These are phyloP conservation scores for Cladobotryum mycophilum DNA, from an alignment of 2,329 filamentous ascomycete genomes.

Conservation along the genomic window DNA sequence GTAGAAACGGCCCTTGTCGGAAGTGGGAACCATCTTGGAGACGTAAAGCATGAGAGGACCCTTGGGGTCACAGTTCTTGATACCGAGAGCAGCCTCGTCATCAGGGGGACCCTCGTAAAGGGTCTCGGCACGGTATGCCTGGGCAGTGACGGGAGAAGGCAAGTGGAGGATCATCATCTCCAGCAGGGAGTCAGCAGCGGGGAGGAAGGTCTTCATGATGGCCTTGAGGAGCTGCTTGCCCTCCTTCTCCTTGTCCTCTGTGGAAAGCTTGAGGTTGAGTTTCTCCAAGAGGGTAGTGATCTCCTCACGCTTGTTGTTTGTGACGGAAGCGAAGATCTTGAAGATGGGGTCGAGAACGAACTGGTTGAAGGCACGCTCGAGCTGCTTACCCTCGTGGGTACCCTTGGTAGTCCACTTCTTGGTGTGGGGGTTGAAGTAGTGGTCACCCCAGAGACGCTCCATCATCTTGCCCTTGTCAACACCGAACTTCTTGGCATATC, in stretches of 20 bases:
- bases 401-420: conserved; percentile 98
- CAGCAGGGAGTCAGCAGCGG: conserved; percentile 92
- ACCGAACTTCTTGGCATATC: conserved; percentile 99
- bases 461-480: conserved; percentile 99
- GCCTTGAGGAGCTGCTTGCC: conserved; percentile 98
- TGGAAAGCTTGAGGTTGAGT: conserved; percentile 85
- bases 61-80: conserved; percentile 97
- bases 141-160: conserved; percentile 89
- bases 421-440: conserved; percentile 99
- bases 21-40: conserved; percentile 99
- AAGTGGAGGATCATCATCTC: conserved; percentile 99
- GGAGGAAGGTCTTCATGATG: conserved; percentile 98
- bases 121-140: conserved; percentile 97
- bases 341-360: conserved; percentile 99
- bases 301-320: conserved; percentile 99
- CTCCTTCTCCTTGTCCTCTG: conserved; percentile 86
- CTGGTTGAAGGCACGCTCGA: conserved; percentile 99
- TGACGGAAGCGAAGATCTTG: conserved; percentile 94
- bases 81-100: conserved; percentile 88
- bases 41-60: conserved; percentile 99
- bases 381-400: conserved; percentile 75
- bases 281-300: conserved; percentile 76
- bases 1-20: conserved; percentile 99
- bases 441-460: conserved; percentile 99
- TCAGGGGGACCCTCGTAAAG: conserved; percentile 96